Conservation (phyloP, 1,284 basidiomycete genomes). For the Uromyces viciae-fabae region DNA sequence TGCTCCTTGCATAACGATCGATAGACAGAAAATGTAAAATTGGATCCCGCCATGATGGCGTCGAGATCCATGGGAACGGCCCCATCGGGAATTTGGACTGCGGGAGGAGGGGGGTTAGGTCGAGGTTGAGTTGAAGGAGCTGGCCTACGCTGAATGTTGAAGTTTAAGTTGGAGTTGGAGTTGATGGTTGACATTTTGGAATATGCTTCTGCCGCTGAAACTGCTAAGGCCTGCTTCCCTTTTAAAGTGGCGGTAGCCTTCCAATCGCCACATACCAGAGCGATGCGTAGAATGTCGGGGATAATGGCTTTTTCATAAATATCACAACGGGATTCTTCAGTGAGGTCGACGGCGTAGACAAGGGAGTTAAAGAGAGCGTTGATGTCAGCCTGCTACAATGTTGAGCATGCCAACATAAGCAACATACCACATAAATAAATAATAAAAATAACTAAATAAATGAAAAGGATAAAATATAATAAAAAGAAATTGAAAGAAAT, state of each 20-base stretch:
- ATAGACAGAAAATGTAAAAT: neutral
- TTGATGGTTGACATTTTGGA: neutral
- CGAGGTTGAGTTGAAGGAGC: neutral
- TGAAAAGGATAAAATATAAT: too few relatives aligned
- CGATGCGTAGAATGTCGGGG: neutral
- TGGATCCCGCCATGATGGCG: neutral
- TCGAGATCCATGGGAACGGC: neutral
- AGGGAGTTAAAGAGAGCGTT: neutral
- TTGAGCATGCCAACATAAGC: too few relatives aligned
- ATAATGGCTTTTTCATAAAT: neutral
- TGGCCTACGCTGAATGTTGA: too few relatives aligned
- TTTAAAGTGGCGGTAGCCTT: neutral
- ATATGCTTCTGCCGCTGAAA: neutral
- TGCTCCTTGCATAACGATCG: neutral
- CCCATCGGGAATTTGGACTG: neutral
- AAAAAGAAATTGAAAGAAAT: too few relatives aligned
- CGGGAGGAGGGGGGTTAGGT: neutral
- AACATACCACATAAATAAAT: too few relatives aligned
- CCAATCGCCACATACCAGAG: neutral
- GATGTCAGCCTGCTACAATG: too few relatives aligned
- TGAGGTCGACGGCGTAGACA: neutral
- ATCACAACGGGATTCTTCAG: conserved; percentile 16
- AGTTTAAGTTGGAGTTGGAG: neutral
- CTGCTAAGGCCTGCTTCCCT: neutral
- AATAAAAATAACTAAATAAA: too few relatives aligned